phyloP scores from a whole-genome alignment of 164 flowering plant species.

The Macadamia integrifolia region DNA sequence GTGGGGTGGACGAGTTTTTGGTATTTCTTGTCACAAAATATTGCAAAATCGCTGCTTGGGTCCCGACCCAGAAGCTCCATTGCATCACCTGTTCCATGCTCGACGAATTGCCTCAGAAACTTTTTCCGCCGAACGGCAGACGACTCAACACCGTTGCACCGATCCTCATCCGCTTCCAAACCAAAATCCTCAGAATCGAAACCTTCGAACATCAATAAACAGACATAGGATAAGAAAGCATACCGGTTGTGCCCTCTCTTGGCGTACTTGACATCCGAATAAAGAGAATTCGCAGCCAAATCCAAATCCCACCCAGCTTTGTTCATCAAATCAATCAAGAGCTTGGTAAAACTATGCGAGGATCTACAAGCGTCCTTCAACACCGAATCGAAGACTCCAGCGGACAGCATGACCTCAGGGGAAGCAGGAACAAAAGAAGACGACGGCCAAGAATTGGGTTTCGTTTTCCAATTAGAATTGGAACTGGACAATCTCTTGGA shows the following conservation, averaged over 20 bases:
- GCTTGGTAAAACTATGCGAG: slow-evolving; percentile 51
- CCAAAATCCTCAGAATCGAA: slow-evolving; percentile 57
- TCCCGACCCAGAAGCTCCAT: slow-evolving; percentile 54
- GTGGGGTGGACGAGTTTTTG: slow-evolving; percentile 71
- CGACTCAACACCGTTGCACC: slow-evolving; percentile 22
- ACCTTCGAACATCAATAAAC: slow-evolving; percentile 68
- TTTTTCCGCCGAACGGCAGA: slow-evolving; percentile 10
- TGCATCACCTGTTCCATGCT: slow-evolving; percentile 54
- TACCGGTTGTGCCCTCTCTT: slow-evolving; percentile 62
- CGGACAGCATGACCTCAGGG: slow-evolving; percentile 42
- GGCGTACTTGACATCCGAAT: slow-evolving; percentile 49
- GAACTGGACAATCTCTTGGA: slow-evolving; percentile 36
- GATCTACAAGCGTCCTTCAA: slow-evolving; percentile 54
- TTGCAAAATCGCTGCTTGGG: slow-evolving; percentile 50
- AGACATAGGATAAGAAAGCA: slow-evolving; percentile 78
- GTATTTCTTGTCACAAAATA: slow-evolving; percentile 74
- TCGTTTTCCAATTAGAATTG: slow-evolving; percentile 15
- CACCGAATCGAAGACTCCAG: slow-evolving; percentile 61
- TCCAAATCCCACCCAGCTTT: slow-evolving; percentile 86
- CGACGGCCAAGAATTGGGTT: slow-evolving; percentile 5
- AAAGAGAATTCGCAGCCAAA: slow-evolving; percentile 60
- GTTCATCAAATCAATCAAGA: slow-evolving; percentile 69
- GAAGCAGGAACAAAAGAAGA: background rate
- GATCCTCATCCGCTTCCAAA: slow-evolving; percentile 24
- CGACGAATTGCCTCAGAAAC: slow-evolving; percentile 47